Conservation (phyloP, 2,329 filamentous ascomycete species). For the Hymenotorrendiella dingleyae region DNA sequence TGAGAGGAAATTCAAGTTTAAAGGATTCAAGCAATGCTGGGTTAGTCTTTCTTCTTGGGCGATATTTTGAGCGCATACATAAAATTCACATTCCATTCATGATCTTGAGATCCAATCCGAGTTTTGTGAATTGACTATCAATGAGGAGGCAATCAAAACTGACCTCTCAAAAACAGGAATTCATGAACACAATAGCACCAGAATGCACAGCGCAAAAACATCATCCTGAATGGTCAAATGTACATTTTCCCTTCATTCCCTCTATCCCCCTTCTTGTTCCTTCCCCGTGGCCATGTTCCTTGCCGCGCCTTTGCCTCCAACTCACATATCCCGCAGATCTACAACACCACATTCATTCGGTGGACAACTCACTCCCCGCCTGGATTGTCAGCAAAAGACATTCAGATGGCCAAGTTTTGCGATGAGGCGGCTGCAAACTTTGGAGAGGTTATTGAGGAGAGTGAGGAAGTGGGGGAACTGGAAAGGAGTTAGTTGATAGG, state of each 20-base stretch:
- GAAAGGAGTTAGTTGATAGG: slow-evolving; percentile 41
- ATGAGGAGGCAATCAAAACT: not conserved
- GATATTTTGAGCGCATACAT: not conserved
- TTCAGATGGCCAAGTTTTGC: slow-evolving; percentile 56
- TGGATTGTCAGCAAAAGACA: slow-evolving; percentile 60
- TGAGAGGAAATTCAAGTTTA: slow-evolving; percentile 57
- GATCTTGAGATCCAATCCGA: no score
- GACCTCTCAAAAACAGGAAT: slow-evolving; percentile 48
- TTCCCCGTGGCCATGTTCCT: no score
- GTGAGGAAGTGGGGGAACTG: slow-evolving; percentile 22
- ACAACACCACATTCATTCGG: slow-evolving; percentile 63
- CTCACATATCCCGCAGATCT: slow-evolving; percentile 46
- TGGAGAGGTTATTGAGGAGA: slow-evolving; percentile 40
- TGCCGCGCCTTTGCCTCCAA: no score
- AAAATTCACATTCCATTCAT: not conserved
- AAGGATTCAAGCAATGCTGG: slow-evolving; percentile 61
- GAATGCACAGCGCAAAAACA: slow-evolving; percentile 64
- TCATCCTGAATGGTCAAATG: slow-evolving; percentile 74
- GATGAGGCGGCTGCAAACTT: slow-evolving; percentile 52
- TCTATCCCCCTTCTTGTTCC: not conserved
- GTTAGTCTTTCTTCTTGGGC: slow-evolving; percentile 34
- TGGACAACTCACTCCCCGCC: slow-evolving; percentile 67
- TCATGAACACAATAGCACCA: slow-evolving; percentile 66
- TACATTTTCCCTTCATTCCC: no score
- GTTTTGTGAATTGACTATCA: no score